phyloP scores from a whole-genome alignment of 2,329 filamentous ascomycete species.

The Diaporthe nobilis region DNA sequence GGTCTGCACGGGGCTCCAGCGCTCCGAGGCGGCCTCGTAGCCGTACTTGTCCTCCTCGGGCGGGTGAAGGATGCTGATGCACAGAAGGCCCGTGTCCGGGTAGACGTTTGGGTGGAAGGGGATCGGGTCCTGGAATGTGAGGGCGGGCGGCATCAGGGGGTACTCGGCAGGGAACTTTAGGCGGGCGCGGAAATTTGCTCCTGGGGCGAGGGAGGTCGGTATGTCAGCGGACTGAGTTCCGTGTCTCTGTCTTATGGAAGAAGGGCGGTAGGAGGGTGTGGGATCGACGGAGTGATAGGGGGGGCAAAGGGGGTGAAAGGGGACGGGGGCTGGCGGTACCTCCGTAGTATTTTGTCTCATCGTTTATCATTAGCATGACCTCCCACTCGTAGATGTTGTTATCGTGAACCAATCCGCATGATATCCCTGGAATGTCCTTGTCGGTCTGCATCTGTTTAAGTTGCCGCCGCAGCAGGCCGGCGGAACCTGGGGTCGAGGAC shows the following conservation, averaged over 20 bases:
- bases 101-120: slow-evolving; percentile 97
- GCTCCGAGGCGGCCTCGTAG: slow-evolving; percentile 90
- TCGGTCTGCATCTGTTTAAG: slow-evolving; percentile 94
- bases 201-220: slow-evolving; percentile 59
- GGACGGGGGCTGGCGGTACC: slow-evolving; percentile 66
- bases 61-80: slow-evolving; percentile 96
- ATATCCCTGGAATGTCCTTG: slow-evolving; percentile 94
- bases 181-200: slow-evolving; percentile 91
- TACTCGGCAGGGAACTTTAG: slow-evolving; percentile 89
- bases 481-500: slow-evolving; percentile 47
- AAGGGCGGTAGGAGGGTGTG: slow-evolving; percentile 2
- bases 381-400: slow-evolving; percentile 98
- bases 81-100: slow-evolving; percentile 81
- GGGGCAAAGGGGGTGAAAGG: slow-evolving; percentile 26
- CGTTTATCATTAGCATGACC: slow-evolving; percentile 98
- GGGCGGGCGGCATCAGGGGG: slow-evolving; percentile 87
- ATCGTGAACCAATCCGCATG: slow-evolving; percentile 87
- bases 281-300: slow-evolving; percentile 9
- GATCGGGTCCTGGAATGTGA: slow-evolving; percentile 87
- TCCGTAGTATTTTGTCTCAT: slow-evolving; percentile 94
- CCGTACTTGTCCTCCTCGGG: slow-evolving; percentile 95
- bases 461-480: slow-evolving; percentile 83
- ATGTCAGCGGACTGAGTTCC: slow-evolving; percentile 14
- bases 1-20: slow-evolving; percentile 95
- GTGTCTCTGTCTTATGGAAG: not conserved